Base-by-base conservation (phyloP, 2,329 filamentous ascomycete species). In the Bertia moriformis region DNA sequence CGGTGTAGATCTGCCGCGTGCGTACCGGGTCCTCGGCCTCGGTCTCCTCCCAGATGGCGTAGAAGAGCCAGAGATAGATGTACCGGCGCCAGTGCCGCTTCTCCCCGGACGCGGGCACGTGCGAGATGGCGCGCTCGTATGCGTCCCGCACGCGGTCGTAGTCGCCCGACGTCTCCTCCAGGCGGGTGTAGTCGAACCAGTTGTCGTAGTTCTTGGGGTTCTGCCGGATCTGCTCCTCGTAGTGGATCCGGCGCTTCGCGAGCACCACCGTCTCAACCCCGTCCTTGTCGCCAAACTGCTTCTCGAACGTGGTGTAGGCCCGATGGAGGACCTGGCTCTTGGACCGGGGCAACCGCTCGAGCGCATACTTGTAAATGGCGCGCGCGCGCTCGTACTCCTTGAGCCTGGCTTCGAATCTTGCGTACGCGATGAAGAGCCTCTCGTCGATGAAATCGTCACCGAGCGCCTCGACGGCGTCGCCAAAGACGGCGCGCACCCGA, bases 21-120 rank as follows among this genome's bases (percentile, higher is more conserved):
- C 91, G 74, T 18, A 82, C 74, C 18, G 74, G 53, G 50, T 96
- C 86, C 47, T 81, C 79, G 27, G 79, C 81, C 45, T 89, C 81
- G 57, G 83, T 78, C 58, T 98, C 91, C 57, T 96, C 91, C 74
- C 83, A 96, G 14, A 95, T 65, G 10, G 91, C 91, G 58, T 96
- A 98, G 61, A 96, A 95, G 33, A 96, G 75, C 86, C 89, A 98
- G 1, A 98, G 71, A 54, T 95, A 98, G 43, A 98, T 93, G 58
- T 98, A 98, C 24, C 91, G 72, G 47, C 91, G 73, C 91, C 91
- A 98, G 57, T 95, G 88, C 37, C 91, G 76, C 66, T 98, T 98
- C 57, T 96, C 91, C 49, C 93, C 84, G 14, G 87, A 93, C 0
- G 91, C 89, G 2, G 91, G 91, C 13, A 96, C 77, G 52, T 98